Percentiles rank a stretch among this genome's conserved stretches.
Evolutionary conservation across 2,329 filamentous ascomycete genomes (phyloP).

Genomic region (Phaeoacremonium minimum): DNA sequence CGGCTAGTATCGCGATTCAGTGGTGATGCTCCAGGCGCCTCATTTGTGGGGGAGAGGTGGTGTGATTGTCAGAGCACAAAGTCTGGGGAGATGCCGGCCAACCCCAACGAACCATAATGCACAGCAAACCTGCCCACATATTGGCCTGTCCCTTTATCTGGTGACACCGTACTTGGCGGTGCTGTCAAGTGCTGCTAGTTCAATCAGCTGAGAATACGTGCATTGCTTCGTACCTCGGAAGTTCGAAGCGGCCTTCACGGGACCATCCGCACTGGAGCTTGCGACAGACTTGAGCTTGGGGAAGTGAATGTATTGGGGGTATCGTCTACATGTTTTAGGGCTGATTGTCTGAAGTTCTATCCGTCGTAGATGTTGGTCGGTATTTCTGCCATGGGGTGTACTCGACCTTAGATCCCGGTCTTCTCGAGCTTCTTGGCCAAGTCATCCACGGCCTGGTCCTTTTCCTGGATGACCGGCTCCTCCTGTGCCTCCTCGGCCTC

Average conservation of each 20-base stretch:
- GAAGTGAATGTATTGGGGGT: neutral
- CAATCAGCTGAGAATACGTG: too few species aligned
- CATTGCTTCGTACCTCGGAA: too few species aligned
- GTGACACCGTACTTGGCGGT: too few species aligned
- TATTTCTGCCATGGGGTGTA: conserved; percentile 1
- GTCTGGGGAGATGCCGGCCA: too few species aligned
- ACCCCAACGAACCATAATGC: too few species aligned
- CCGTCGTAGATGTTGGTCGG: neutral
- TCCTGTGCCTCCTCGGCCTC: conserved; percentile 69
- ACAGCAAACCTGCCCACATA: too few species aligned
- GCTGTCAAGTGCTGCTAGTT: too few species aligned
- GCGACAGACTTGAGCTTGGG: too few species aligned
- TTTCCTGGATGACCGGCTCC: conserved; percentile 65
- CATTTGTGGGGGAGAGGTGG: neutral
- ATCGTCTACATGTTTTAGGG: neutral
- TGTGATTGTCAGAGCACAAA: neutral
- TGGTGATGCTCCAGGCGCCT: neutral
- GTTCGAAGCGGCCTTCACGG: too few species aligned
- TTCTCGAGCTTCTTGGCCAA: conserved; percentile 73
- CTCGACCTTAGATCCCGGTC: conserved; percentile 48
- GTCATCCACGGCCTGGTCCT: conserved; percentile 77
- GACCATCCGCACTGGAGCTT: too few species aligned
- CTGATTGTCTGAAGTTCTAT: neutral
- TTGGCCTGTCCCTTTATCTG: too few species aligned
- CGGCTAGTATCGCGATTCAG: neutral